Percentiles rank a stretch among this genome's conserved stretches.
Conservation (phyloP, 1,139 yeast genomes). For the Geotrichum bryndzae region DNA sequence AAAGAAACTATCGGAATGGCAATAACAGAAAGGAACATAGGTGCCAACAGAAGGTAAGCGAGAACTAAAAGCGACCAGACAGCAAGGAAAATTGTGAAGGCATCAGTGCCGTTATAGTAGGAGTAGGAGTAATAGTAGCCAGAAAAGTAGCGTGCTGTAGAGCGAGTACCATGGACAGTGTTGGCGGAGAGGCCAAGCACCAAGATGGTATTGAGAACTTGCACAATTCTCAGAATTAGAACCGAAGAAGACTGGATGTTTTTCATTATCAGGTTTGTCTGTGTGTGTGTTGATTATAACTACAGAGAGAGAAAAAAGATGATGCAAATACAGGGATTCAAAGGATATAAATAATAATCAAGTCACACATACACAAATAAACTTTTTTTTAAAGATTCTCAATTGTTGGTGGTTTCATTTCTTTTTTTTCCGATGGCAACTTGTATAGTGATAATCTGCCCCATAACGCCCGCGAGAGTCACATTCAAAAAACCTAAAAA, state of each 20-base stretch:
- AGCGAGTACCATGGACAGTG: conserved; percentile 2
- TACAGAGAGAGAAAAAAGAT: not conserved
- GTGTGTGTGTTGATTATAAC: not conserved
- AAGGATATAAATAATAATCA: not conserved
- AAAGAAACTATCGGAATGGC: conserved; percentile 16
- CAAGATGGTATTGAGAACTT: conserved; percentile 17
- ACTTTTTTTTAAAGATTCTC: no score
- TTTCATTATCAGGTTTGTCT: not conserved
- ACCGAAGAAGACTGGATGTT: not conserved
- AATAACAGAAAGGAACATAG: not conserved
- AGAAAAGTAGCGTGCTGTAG: not conserved
- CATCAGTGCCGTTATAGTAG: conserved; percentile 9
- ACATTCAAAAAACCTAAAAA: not conserved
- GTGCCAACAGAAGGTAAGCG: conserved; percentile 2
- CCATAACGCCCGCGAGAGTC: not conserved
- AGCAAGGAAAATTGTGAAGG: conserved; percentile 17
- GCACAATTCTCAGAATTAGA: conserved; percentile 15
- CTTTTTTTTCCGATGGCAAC: not conserved
- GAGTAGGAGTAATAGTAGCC: conserved; percentile 9
- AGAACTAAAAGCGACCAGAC: conserved; percentile 19
- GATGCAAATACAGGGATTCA: not conserved
- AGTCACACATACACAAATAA: not conserved
- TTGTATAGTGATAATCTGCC: not conserved
- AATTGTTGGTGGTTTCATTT: not conserved
- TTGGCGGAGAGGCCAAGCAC: conserved; percentile 19